These are phyloP conservation scores for Nitzschia putrida DNA, from an alignment of 108 stramenopile genomes.

Conservation along the genomic window DNA sequence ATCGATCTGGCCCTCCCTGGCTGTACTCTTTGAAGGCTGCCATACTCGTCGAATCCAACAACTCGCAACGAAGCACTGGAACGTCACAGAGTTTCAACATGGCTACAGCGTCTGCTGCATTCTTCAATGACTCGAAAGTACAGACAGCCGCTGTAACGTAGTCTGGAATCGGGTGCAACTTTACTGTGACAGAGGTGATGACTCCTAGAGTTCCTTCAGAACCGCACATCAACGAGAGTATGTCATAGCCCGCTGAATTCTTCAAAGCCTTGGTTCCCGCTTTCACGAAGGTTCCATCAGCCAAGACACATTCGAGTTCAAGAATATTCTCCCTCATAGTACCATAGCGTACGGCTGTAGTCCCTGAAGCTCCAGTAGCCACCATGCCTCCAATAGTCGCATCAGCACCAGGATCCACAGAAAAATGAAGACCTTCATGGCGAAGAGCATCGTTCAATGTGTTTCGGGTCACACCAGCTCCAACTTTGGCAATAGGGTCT, in stretches of 20 bases:
- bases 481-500: conserved; percentile 69
- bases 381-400: conserved; percentile 90
- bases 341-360: conserved; percentile 93
- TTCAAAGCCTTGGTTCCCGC: conserved; percentile 77
- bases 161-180: conserved; percentile 79
- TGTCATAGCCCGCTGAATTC: conserved; percentile 89
- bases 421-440: conserved; percentile 87
- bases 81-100: conserved; percentile 65
- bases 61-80: conserved; percentile 71
- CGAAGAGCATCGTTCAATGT: conserved; percentile 75
- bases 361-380: conserved; percentile 90
- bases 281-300: conserved; percentile 53
- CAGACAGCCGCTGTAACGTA: conserved; percentile 74
- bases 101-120: conserved; percentile 78
- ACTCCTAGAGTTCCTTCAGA: conserved; percentile 80
- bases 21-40: conserved; percentile 62
- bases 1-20: conserved; percentile 9
- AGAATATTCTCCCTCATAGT: conserved; percentile 94
- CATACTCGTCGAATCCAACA: conserved; percentile 78
- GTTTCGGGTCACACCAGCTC: conserved; percentile 71
- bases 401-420: conserved; percentile 95
- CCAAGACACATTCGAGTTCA: conserved; percentile 77
- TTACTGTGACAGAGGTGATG: conserved; percentile 88
- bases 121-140: conserved; percentile 63
- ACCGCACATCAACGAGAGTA: conserved; percentile 80